Evolutionary conservation across 495 filamentous ascomycete genomes (phyloP).

Genomic region (Glonium stellatum): DNA sequence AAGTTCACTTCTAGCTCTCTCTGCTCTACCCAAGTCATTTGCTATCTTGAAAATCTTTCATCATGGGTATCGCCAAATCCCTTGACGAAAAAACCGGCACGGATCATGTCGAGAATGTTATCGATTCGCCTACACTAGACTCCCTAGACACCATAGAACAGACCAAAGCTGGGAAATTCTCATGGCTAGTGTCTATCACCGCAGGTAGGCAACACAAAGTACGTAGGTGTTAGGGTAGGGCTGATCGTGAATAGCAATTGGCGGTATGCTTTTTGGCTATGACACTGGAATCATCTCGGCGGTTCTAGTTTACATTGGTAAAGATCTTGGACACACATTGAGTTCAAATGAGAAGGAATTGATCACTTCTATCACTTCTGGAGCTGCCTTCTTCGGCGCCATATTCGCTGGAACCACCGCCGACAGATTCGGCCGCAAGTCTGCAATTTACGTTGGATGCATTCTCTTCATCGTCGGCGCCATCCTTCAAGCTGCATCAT

Average conservation of each 20-base stretch:
- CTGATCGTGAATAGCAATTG: constrained; percentile 5
- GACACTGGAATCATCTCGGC: constrained; percentile 48
- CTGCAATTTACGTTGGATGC: constrained; percentile 44
- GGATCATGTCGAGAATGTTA: constrained; percentile 11
- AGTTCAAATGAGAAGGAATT: constrained; percentile 41
- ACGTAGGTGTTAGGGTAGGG: not conserved
- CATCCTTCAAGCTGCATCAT: constrained; percentile 42
- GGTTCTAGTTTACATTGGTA: constrained; percentile 40
- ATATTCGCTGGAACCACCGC: constrained; percentile 45
- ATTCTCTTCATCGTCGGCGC: constrained; percentile 44
- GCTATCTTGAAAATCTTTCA: not conserved
- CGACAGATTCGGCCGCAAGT: constrained; percentile 45
- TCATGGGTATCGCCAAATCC: not conserved
- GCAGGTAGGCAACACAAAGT: constrained; percentile 38
- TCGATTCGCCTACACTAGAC: constrained; percentile 13
- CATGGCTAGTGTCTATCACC: constrained; percentile 40
- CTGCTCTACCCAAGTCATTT: not conserved
- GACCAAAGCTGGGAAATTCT: constrained; percentile 31
- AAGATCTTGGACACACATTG: constrained; percentile 32
- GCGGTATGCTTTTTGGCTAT: constrained; percentile 34
- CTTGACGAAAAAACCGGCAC: constrained; percentile 1
- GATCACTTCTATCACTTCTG: constrained; percentile 44
- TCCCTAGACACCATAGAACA: constrained; percentile 31
- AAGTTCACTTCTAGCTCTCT: not conserved
- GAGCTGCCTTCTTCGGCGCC: constrained; percentile 47